Percentiles rank a stretch among this genome's conserved stretches.
These are phyloP conservation scores for Debaryomyces robertsiae DNA, from an alignment of 1,139 yeast species.

Conservation along the genomic window DNA sequence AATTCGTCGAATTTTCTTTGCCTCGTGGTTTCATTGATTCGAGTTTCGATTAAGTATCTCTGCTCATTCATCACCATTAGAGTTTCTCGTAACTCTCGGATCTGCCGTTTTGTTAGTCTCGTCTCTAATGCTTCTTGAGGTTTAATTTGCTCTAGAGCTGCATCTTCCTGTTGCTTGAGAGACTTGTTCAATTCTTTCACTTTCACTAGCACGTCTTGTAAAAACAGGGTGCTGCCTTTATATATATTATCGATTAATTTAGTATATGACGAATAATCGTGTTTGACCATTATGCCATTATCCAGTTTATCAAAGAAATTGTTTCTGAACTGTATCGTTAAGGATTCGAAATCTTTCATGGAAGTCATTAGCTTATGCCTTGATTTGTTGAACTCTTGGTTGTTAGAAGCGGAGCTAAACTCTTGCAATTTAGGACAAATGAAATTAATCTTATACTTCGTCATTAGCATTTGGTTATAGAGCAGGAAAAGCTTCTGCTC, in stretches of 20 bases:
- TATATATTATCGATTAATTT: conserved; percentile 36
- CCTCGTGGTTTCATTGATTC: conserved; percentile 62
- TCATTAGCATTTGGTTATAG: conserved; percentile 36
- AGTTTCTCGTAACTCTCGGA: conserved; percentile 67
- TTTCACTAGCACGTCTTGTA: conserved; percentile 36
- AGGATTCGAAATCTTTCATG: conserved; percentile 39
- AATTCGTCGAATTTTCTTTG: conserved; percentile 80
- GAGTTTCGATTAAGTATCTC: conserved; percentile 63
- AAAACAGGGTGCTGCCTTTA: conserved; percentile 34
- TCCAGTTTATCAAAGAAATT: conserved; percentile 24
- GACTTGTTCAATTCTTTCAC: conserved; percentile 32
- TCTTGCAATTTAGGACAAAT: conserved; percentile 35
- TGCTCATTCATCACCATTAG: conserved; percentile 89
- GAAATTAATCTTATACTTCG: conserved; percentile 36
- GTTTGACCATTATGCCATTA: conserved; percentile 20
- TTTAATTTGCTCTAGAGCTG: conserved; percentile 12
- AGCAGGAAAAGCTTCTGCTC: conserved; percentile 26
- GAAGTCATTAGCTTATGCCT: conserved; percentile 31
- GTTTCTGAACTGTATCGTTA: conserved; percentile 28
- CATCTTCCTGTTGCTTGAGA: conserved; percentile 28
- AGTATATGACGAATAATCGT: conserved; percentile 17
- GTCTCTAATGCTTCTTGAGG: conserved; percentile 5
- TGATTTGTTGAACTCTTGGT: conserved; percentile 22
- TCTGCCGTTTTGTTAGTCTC: conserved; percentile 48
- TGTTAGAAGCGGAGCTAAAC: conserved; percentile 14